Conservation (phyloP, 345 rosid genomes). For the Populus davidiana region DNA sequence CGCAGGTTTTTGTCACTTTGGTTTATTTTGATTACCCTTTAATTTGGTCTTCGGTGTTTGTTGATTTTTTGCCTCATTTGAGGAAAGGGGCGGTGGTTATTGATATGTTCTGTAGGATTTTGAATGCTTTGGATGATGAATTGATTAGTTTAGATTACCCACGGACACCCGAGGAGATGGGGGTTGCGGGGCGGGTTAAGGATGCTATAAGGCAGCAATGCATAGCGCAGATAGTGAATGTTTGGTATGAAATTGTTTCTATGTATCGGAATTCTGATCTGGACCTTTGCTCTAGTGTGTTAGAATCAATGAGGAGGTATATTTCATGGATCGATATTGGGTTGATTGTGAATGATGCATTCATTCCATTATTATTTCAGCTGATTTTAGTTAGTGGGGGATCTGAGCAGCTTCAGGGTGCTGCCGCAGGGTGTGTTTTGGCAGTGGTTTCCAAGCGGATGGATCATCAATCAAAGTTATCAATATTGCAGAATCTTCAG, state of each 20-base stretch:
- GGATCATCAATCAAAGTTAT: constrained; percentile 69
- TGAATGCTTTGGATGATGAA: constrained; percentile 88
- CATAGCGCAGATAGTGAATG: constrained; percentile 76
- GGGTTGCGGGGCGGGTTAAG: constrained; percentile 71
- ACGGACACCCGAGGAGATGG: constrained; percentile 53
- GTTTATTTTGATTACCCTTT: constrained; percentile 88
- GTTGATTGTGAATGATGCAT: constrained; percentile 68
- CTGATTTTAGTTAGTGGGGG: constrained; percentile 59
- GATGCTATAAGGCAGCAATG: constrained; percentile 97
- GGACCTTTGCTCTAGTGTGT: constrained; percentile 60
- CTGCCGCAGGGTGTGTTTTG: constrained; percentile 79
- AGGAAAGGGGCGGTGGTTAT: constrained; percentile 65
- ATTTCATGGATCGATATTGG: constrained; percentile 92
- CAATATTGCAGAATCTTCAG: constrained; percentile 66
- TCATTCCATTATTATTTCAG: constrained; percentile 74
- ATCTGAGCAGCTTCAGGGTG: constrained; percentile 67
- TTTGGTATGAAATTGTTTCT: constrained; percentile 77
- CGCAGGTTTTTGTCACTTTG: constrained; percentile 81
- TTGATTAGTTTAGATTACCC: constrained; percentile 90
- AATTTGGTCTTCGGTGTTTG: constrained; percentile 75
- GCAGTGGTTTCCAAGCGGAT: constrained; percentile 87
- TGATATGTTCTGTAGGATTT: constrained; percentile 88
- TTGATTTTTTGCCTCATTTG: constrained; percentile 62
- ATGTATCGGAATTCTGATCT: constrained; percentile 62
- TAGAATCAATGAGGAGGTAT: constrained; percentile 79